Base-by-base conservation (phyloP, 495 filamentous ascomycete genomes). In the Neurospora sp. region DNA sequence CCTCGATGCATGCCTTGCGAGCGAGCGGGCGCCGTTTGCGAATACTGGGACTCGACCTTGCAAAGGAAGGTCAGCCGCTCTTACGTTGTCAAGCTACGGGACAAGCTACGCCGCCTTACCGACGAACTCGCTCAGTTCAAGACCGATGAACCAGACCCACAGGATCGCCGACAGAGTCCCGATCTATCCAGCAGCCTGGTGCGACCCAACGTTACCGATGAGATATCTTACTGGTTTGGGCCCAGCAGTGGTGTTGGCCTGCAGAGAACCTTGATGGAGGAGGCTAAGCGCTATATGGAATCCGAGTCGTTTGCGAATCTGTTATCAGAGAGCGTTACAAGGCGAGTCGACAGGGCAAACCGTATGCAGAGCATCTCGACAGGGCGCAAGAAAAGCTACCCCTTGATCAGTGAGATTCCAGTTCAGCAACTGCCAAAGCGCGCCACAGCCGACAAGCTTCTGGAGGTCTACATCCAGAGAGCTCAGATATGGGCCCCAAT, bases 191-290 rank as follows among this genome's bases (percentile, higher is more conserved):
- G 92, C 59, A 94, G 93, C 40, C 86, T 94, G 73, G 93, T 98
- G 72, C 90, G 89, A 23, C 89, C 97, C 69, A 88, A 90, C 72
- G 91, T 94, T 74, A 89, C 90, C 66, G 92, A 96, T 76, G 94
- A 96, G 80, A 88, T 87, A 18, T 86, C 93, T 12, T 90, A 94
- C 73, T 98, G 94, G 77, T 86, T 98, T 14, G 95, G 95, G 0
- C 90, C 95, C 12, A 95, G 93, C 12, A 98, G 95, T 80, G 95
- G 95, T 73, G 95, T 97, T 79, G 93, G 93, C 74, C 95, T 98
- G 83, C 95, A 94, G 20, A 89, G 94, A 41, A 83, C 98, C 77
- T 92, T 98, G 38, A 97, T 98, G 90, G 94, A 97, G 79, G 89
- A 97, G 77, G 94, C 94, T 66, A 98, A 95, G 77, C 90, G 92